phyloP scores from a whole-genome alignment of 2,329 filamentous ascomycete species.

The Teratosphaeria pseudoeucalypti region DNA sequence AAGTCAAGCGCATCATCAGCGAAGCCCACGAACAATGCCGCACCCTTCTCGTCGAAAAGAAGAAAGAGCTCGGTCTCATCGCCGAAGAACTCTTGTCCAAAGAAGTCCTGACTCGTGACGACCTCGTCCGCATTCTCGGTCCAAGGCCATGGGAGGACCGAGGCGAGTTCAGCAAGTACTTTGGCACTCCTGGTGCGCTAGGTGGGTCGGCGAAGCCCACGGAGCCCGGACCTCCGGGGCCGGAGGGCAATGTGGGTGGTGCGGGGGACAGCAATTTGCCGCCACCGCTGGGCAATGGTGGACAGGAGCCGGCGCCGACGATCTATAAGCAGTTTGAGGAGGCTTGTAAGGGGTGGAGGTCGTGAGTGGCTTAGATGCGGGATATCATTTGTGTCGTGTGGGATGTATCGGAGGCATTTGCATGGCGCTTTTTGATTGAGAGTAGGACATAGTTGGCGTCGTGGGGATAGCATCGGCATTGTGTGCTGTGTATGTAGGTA shows the following conservation, averaged over 20 bases:
- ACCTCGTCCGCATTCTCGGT: slow-evolving; percentile 81
- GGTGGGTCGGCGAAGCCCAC: slow-evolving; percentile 4
- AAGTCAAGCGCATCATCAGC: slow-evolving; percentile 85
- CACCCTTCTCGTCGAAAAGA: slow-evolving; percentile 72
- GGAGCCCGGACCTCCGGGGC: slow-evolving; percentile 4
- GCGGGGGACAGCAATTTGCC: slow-evolving; percentile 8
- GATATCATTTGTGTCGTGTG: not conserved
- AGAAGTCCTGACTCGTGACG: slow-evolving; percentile 83
- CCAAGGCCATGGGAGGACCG: slow-evolving; percentile 73
- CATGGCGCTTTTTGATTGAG: not conserved
- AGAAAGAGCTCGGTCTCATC: slow-evolving; percentile 75
- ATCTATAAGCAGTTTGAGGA: slow-evolving; percentile 17
- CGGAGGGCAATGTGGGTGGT: not conserved
- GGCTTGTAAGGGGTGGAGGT: slow-evolving; percentile 8
- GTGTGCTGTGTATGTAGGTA: not conserved
- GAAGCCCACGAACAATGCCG: slow-evolving; percentile 87
- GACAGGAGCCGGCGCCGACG: slow-evolving; percentile 19
- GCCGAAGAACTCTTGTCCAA: slow-evolving; percentile 88
- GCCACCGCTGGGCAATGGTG: slow-evolving; percentile 10
- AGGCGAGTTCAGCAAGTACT: slow-evolving; percentile 91
- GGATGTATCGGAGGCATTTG: not conserved
- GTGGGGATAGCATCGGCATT: not conserved
- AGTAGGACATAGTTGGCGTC: not conserved
- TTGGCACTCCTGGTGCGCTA: slow-evolving; percentile 35
- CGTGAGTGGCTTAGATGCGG: not conserved